These are phyloP conservation scores for Aspergillus affinis DNA, from an alignment of 495 filamentous ascomycete genomes.

Conservation along the genomic window DNA sequence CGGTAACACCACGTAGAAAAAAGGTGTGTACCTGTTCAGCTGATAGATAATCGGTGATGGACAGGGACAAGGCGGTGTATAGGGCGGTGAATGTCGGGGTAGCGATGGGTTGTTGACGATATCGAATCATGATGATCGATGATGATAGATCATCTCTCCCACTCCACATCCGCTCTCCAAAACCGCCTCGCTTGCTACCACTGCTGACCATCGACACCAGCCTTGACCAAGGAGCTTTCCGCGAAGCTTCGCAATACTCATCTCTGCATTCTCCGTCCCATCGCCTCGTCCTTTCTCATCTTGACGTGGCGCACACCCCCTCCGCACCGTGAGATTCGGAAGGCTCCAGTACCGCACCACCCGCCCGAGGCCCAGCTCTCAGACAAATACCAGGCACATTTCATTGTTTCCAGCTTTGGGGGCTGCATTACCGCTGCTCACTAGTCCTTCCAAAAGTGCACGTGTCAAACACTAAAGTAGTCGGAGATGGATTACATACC, in stretches of 20 bases:
- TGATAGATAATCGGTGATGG: not conserved
- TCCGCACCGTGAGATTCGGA: not conserved
- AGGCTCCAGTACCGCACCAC: not conserved
- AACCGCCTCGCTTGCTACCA: not conserved
- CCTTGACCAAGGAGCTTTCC: not conserved
- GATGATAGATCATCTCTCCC: conserved; percentile 5
- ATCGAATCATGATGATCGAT: conserved; percentile 1
- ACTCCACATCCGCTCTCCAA: not conserved
- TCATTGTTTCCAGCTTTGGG: not conserved
- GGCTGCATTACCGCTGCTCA: not conserved
- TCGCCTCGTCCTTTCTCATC: conserved; percentile 10
- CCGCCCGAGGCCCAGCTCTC: not conserved
- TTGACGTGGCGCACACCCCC: conserved; percentile 10
- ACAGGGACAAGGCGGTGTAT: conserved; percentile 5
- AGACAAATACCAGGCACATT: not conserved
- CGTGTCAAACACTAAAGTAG: not conserved
- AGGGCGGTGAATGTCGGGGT: conserved; percentile 12
- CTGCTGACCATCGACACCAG: not conserved
- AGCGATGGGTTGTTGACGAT: conserved; percentile 11
- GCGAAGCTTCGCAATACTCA: not conserved
- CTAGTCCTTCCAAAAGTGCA: not conserved
- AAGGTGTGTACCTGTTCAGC: too few species aligned
- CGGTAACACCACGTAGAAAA: too few species aligned
- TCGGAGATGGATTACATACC: conserved; percentile 29
- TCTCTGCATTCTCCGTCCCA: not conserved